These are phyloP conservation scores for Cinchona pubescens DNA, from an alignment of 257 asterid genomes.

Conservation along the genomic window DNA sequence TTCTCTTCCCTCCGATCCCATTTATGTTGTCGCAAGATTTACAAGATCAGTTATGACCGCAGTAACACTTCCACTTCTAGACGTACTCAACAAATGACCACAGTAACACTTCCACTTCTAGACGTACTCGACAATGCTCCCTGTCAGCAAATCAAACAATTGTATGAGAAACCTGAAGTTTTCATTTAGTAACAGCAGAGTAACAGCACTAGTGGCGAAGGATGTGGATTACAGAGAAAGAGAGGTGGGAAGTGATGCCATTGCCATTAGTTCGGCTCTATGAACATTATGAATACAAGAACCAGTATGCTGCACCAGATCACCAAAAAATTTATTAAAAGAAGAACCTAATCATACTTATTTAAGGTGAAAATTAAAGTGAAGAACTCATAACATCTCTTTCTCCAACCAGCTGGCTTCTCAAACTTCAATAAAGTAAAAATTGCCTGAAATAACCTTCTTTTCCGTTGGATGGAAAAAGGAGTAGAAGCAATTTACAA, in stretches of 20 bases:
- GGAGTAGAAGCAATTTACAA: neutral
- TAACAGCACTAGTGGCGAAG: neutral
- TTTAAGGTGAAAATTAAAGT: neutral
- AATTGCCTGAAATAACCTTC: neutral
- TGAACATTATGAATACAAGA: neutral
- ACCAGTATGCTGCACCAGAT: neutral
- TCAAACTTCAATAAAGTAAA: neutral
- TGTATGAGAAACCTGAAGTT: constrained; percentile 1
- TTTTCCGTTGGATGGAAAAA: neutral
- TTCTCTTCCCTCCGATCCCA: constrained; percentile 50
- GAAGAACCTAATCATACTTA: neutral
- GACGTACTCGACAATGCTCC: neutral
- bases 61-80: neutral
- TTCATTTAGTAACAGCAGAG: neutral
- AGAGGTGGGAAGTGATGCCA: neutral
- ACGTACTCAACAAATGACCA: neutral
- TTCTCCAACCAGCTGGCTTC: neutral
- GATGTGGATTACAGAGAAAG: neutral
- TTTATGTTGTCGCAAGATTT: constrained; percentile 15
- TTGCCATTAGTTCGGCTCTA: neutral
- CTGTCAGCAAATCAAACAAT: neutral
- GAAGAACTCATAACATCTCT: neutral
- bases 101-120: neutral
- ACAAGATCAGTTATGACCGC: neutral
- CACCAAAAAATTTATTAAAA: neutral